Evolutionary conservation across 75 land plant genomes (phyloP).

Genomic region (Cupressus sempervirens): DNA sequence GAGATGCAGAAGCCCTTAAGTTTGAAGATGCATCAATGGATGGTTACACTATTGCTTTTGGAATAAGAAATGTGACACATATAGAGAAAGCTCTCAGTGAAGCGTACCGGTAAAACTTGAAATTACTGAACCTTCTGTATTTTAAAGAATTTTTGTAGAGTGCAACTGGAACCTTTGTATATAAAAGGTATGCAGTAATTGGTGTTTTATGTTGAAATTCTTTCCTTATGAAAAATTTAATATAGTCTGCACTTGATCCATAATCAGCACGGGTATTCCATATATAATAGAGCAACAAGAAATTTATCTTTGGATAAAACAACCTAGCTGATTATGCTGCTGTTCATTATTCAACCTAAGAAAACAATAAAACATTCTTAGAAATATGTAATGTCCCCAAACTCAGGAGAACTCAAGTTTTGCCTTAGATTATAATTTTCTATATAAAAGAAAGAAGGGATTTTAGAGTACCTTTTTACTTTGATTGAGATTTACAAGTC

Average conservation of each 20-base stretch:
- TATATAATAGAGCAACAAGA: no score
- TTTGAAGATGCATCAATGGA: constrained; percentile 83
- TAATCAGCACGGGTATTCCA: not conserved
- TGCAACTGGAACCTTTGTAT: not conserved
- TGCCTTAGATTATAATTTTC: no score
- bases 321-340: no score
- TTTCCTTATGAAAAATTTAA: not conserved
- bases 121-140: not conserved
- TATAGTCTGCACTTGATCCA: not conserved
- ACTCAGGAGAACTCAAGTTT: no score
- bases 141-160: not conserved
- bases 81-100: constrained; percentile 89
- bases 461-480: no score
- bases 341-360: no score
- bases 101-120: constrained; percentile 67
- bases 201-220: not conserved
- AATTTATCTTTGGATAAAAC: no score
- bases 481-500: no score
- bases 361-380: no score
- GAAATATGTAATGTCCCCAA: no score
- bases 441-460: no score
- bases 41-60: constrained; percentile 98
- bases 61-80: constrained; percentile 97
- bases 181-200: not conserved
- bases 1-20: constrained; percentile 90